Evolutionary conservation across 2,329 filamentous ascomycete genomes (phyloP).

Genomic region (Helotiales sp.): DNA sequence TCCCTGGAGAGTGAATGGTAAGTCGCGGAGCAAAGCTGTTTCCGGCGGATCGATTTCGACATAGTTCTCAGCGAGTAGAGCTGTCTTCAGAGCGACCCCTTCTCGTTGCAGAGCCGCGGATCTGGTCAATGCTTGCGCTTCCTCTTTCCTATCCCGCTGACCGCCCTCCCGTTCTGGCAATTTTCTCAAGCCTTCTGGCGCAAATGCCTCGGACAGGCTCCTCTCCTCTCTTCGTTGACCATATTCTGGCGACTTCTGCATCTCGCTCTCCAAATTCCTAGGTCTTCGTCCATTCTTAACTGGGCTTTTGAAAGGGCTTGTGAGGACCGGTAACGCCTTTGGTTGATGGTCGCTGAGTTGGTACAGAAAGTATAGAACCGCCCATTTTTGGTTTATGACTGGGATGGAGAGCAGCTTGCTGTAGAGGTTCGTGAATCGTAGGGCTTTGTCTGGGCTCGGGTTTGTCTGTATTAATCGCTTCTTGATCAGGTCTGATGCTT

Average conservation of each 20-base stretch:
- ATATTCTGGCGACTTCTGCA: slow-evolving; percentile 42
- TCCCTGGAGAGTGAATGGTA: slow-evolving; percentile 92
- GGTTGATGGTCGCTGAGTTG: slow-evolving; percentile 71
- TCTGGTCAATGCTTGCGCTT: slow-evolving; percentile 39
- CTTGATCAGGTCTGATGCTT: slow-evolving; percentile 92
- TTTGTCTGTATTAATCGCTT: slow-evolving; percentile 82
- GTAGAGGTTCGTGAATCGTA: slow-evolving; percentile 89
- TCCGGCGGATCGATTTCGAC: slow-evolving; percentile 66
- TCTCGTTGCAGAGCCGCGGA: slow-evolving; percentile 36
- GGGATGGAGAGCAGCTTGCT: slow-evolving; percentile 87
- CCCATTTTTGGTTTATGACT: slow-evolving; percentile 95
- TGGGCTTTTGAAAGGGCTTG: slow-evolving; percentile 43
- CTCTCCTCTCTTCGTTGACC: slow-evolving; percentile 48
- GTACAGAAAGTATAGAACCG: slow-evolving; percentile 89
- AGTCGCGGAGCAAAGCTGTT: slow-evolving; percentile 71
- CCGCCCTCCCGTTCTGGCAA: slow-evolving; percentile 42
- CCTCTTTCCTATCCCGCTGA: slow-evolving; percentile 42
- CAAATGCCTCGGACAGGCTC: slow-evolving; percentile 53
- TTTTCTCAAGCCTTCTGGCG: slow-evolving; percentile 53
- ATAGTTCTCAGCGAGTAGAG: slow-evolving; percentile 61
- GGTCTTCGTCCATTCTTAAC: slow-evolving; percentile 31
- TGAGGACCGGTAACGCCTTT: slow-evolving; percentile 32
- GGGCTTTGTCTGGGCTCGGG: slow-evolving; percentile 72
- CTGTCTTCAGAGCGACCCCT: slow-evolving; percentile 52
- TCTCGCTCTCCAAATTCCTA: slow-evolving; percentile 30